A percentile compares a stretch with the other conserved stretches of the same genome.
These are phyloP conservation scores for Globisporangium iwayamae DNA, from an alignment of 352 stramenopile genomes.

Conservation along the genomic window DNA sequence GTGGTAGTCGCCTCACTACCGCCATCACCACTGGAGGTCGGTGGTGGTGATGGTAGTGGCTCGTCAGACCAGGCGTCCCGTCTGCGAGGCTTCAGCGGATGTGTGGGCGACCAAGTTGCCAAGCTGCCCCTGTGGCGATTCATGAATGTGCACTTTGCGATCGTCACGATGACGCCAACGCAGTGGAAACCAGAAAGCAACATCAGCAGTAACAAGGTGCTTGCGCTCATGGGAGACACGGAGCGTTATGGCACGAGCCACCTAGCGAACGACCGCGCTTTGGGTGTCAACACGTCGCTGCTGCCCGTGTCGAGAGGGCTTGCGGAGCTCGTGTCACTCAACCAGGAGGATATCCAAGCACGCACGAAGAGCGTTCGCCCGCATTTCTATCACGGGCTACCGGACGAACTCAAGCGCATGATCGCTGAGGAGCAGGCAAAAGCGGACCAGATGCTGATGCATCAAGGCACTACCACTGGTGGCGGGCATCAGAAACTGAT, in stretches of 20 bases:
- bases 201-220: not conserved
- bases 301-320: conserved; percentile 36
- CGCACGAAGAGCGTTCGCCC: conserved; percentile 38
- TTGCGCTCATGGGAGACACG: conserved; percentile 25
- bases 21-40: conserved; percentile 6
- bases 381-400: conserved; percentile 76
- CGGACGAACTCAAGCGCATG: conserved; percentile 68
- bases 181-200: conserved; percentile 33
- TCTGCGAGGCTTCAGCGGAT: conserved; percentile 33
- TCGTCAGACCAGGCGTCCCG: conserved; percentile 9
- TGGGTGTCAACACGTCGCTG: conserved; percentile 31
- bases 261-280: conserved; percentile 41
- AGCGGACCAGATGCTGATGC: conserved; percentile 10
- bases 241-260: conserved; percentile 56
- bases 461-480: not conserved
- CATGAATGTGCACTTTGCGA: conserved; percentile 34
- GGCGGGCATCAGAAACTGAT: conserved; percentile 33
- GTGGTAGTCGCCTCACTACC: not conserved
- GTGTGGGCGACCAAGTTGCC: conserved; percentile 28
- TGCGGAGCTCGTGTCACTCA: conserved; percentile 33
- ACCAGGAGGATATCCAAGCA: conserved; percentile 29
- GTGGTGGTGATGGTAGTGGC: not conserved
- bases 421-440: conserved; percentile 55
- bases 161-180: conserved; percentile 40
- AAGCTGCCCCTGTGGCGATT: conserved; percentile 40